A percentile compares a stretch with the other conserved stretches of the same genome.
These are phyloP conservation scores for Metschnikowia chrysomelidarum DNA, from an alignment of 805 yeast species.

Conservation along the genomic window DNA sequence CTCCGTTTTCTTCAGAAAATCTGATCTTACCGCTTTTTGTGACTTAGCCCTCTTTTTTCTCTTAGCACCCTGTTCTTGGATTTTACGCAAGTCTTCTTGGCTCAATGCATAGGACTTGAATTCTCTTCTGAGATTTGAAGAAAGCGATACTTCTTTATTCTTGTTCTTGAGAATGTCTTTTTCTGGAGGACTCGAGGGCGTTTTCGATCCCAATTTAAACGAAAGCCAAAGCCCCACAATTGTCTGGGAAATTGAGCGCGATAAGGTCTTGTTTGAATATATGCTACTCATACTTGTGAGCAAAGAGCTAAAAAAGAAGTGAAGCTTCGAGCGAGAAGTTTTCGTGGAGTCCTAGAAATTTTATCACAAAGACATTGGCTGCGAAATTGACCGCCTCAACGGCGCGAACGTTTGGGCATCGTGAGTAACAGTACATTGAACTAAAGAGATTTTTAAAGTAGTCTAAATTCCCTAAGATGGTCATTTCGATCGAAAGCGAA, in stretches of 20 bases:
- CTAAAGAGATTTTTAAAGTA: background rate
- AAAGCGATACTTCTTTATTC: background rate
- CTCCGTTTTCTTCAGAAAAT: background rate
- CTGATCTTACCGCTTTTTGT: background rate
- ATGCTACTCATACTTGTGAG: constrained; percentile 7
- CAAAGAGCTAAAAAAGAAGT: background rate
- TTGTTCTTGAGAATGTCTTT: background rate
- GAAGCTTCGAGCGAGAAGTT: background rate
- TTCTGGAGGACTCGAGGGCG: constrained; percentile 5
- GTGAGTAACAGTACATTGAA: background rate
- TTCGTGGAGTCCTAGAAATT: background rate
- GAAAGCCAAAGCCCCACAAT: constrained; percentile 4
- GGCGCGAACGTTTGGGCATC: too few species aligned
- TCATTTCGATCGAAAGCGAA: too few species aligned
- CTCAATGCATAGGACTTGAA: constrained; percentile 1
- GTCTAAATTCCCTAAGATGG: background rate
- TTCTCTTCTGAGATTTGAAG: too few species aligned
- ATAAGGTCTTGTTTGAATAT: background rate
- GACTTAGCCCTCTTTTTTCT: background rate
- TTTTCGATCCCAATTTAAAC: constrained; percentile 6
- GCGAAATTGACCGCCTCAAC: too few species aligned
- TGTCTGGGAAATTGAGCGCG: constrained; percentile 6
- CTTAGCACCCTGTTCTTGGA: constrained; percentile 2
- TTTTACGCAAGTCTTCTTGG: constrained; percentile 1
- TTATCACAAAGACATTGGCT: constrained; percentile 3